Evolutionary conservation across 2,329 filamentous ascomycete species (phyloP).

Genomic region (Calonectria ilicicola): DNA sequence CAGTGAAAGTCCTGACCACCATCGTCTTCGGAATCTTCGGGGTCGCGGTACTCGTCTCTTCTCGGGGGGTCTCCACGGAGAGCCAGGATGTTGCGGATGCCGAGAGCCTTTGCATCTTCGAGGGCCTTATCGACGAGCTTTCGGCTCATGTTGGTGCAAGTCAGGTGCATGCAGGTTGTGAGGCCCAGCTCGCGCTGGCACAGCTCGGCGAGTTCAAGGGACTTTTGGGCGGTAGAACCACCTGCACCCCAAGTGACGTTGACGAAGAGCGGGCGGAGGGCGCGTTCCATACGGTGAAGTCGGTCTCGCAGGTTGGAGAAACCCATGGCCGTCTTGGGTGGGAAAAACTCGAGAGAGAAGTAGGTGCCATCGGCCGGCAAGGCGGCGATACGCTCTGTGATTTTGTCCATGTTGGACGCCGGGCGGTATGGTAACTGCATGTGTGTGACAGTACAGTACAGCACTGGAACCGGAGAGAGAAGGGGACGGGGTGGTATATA

Average conservation of each 20-base stretch:
- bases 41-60: slow-evolving; percentile 83
- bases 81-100: slow-evolving; percentile 93
- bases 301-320: slow-evolving; percentile 94
- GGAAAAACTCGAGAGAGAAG: slow-evolving; percentile 99
- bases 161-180: slow-evolving; percentile 95
- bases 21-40: slow-evolving; percentile 67
- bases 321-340: slow-evolving; percentile 96
- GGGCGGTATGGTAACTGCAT: slow-evolving; percentile 15
- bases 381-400: slow-evolving; percentile 94
- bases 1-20: slow-evolving; percentile 85
- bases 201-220: slow-evolving; percentile 92
- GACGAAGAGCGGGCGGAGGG: slow-evolving; percentile 91
- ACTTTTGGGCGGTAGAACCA: slow-evolving; percentile 90
- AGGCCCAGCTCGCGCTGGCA: slow-evolving; percentile 92
- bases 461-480: neutral
- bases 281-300: slow-evolving; percentile 93
- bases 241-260: slow-evolving; percentile 99
- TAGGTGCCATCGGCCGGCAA: slow-evolving; percentile 85
- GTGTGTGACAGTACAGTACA: neutral
- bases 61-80: slow-evolving; percentile 91
- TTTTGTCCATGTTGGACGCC: slow-evolving; percentile 76
- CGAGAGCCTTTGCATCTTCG: slow-evolving; percentile 89
- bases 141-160: slow-evolving; percentile 97
- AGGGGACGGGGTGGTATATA: slow-evolving; percentile 4
- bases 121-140: slow-evolving; percentile 87